Evolutionary conservation across 345 rosid species (phyloP), one percentile per base, ranked within the genome.

Genomic region (Noccaea caerulescens): DNA sequence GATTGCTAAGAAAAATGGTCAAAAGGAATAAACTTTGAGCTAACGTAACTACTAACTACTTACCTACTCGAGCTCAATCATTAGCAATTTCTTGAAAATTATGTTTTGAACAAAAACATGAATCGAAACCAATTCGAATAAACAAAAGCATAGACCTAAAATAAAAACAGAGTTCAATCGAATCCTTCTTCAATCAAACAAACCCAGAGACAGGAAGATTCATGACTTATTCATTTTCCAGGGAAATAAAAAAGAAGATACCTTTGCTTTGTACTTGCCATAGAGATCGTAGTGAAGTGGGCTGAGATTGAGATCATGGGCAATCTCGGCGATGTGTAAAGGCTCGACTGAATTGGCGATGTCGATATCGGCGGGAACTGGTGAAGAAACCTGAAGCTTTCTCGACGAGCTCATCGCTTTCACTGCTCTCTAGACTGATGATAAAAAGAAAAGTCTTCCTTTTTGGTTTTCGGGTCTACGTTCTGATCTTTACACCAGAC

Each of bases 261-360:
- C 99, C 97, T 94, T 94, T 42, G 99, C 99, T 77, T 94, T 94
- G 83, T 87, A 82, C 60, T 89, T 94, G 8, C 99, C 99, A 74
- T 88, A 91, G 73, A 89, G 95, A 82, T 94, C 99, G 78, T 87
- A 94, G 76, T 91, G 87, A 68, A 79, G 71, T 6, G 96, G 81
- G 9, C 58, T 63, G 54, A 94, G 88, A 77, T 83, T 84, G 63
- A 94, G 91, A 44, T 76, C 88, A 68, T 82, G 51, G 53, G 97
- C 99, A 77, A 94, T 88, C 83, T 94, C 85, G 11, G 97, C 80
- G 52, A 94, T 82, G 74, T 91, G 97, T 65, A 86, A 69, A 51
- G 99, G 97, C 72, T 85, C 90, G 12, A 89, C 88, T 16, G 95
- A 88, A 76, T 91, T 94, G 27, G 99, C 99, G 18, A 91, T 80